Evolutionary conservation across 2,329 filamentous ascomycete genomes (phyloP), one percentile per base, ranked within the genome.

Genomic region (Colletotrichum sp.): DNA sequence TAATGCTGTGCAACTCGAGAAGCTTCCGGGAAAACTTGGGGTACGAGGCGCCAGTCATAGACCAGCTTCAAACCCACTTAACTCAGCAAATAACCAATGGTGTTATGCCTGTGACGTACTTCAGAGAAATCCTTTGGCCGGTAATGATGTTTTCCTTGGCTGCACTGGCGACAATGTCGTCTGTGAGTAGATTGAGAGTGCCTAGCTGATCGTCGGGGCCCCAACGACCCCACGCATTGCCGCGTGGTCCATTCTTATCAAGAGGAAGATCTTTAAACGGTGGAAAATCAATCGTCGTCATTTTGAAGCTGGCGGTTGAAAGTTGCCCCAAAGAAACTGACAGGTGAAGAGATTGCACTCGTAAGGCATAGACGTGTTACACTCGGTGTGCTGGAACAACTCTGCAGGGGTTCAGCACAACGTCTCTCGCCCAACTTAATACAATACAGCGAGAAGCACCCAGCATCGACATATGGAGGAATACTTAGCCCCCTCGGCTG

Each of bases 201-300:
- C 90, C 90, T 13, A 90, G 84, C 78, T 91, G 83, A 76, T 91
- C 90, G 4, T 83, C 70, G 3, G 83, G 78, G 4, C 89, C 90
- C 78, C 89, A 91, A 6, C 90, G 86, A 1, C 89, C 89, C 90
- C 90, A 92, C 13, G 90, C 88, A 72, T 91, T 91, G 10, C 88
- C 87, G 6, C 81, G 84, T 8, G 89, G 89, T 1, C 88, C 89
- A 74, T 85, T 81, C 65, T 88, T 87, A 72, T 86, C 84, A 3
- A 91, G 84, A 1, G 89, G 89, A 2, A 91, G 86, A 6, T 85
- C 68, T 44, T 60, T 13, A 49, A 57, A 71, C 16, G 15, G 30
- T 15, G 44, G 60, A 1, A 65, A 71, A 12, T 18, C 34, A 10
- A 18, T 32, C 1, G 52, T 6, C 18, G 24, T 12, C 66, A 59